phyloP scores from a whole-genome alignment of 139 green algal genomes.

The Volvox africanus region DNA sequence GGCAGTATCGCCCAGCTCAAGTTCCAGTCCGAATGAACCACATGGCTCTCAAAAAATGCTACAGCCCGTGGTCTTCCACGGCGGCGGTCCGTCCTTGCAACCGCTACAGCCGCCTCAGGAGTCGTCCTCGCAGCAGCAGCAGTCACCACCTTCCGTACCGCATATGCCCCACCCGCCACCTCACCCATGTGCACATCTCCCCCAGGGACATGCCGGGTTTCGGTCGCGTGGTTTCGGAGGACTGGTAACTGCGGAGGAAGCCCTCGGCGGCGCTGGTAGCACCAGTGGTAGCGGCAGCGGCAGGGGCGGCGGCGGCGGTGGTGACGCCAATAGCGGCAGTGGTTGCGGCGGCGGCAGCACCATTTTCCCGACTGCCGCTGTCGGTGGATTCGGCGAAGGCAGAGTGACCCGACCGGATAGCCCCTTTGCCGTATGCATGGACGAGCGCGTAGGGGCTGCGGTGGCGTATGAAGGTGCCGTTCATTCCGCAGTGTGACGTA shows the following conservation, averaged over 20 bases:
- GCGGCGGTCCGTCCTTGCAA: not conserved
- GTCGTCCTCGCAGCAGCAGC: not conserved
- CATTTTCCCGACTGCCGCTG: too few species aligned
- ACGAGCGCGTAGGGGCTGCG: not conserved
- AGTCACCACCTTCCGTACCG: not conserved
- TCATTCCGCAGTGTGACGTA: not conserved
- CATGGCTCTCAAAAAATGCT: too few species aligned
- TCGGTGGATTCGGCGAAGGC: too few species aligned
- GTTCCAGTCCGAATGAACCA: too few species aligned
- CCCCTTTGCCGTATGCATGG: not conserved
- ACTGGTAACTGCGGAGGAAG: not conserved
- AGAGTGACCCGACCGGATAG: not conserved
- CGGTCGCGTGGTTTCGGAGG: not conserved
- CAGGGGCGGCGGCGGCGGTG: too few species aligned
- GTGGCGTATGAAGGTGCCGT: not conserved
- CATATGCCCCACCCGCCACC: not conserved
- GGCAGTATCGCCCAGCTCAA: too few species aligned
- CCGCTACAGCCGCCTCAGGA: not conserved
- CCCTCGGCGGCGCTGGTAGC: not conserved
- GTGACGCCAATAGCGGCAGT: too few species aligned
- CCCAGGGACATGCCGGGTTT: not conserved
- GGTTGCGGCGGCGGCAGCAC: too few species aligned
- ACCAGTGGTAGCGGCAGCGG: not conserved
- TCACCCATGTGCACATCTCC: not conserved
- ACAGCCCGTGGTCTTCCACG: not conserved